Evolutionary conservation across 2,329 filamentous ascomycete species (phyloP), one percentile per base, ranked within the genome.

Genomic region (Westerdykella sp.): DNA sequence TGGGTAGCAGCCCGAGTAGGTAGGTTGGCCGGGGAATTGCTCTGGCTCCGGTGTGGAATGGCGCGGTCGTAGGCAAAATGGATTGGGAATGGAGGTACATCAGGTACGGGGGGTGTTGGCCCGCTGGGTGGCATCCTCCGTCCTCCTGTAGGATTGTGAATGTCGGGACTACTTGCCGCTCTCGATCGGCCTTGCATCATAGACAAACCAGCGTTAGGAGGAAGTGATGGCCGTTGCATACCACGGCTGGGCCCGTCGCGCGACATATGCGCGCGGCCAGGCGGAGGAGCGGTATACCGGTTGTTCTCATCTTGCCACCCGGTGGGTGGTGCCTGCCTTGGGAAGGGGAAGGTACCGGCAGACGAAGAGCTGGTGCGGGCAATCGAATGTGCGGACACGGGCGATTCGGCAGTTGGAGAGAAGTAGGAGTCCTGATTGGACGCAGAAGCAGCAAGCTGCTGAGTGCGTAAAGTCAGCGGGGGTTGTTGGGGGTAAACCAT

Each of bases 81-180:
- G 73, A 55, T 75, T 61, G 66, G 86, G 77, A 69, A 79, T 59
- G 46, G 78, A 41, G 67, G 68, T 39, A 71, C 57, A n/a, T 70
- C 68, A n/a, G 69, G 69, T 12, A 72, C 66, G 25, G 58, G 49
- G 21, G 63, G 55, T 22, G 66, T 60, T 39, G 58, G 60, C 35
- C 60, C 66, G 74, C 66, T 79, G 78, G 50, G 75, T 28, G 25
- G 25, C 71, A 72, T 66, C 60, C 80, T 73, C 50, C 81, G 75
- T 28, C 75, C 73, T 39, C 76, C 76, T 50, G 78, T 76, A 41
- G 82, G 78, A 41, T 78, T 83, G 52, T 94, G 87, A 55, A 95
- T 95, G 64, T 97, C 90, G 6, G 93, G 91, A 50, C 90, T 96
- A 70, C 91, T 97, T 59, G 94, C 94, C 31, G 90, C 95, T 51